Evolutionary conservation across 108 stramenopile genomes (phyloP), one percentile per base, ranked within the genome.

Genomic region (Fistulifera pelliculosa): DNA sequence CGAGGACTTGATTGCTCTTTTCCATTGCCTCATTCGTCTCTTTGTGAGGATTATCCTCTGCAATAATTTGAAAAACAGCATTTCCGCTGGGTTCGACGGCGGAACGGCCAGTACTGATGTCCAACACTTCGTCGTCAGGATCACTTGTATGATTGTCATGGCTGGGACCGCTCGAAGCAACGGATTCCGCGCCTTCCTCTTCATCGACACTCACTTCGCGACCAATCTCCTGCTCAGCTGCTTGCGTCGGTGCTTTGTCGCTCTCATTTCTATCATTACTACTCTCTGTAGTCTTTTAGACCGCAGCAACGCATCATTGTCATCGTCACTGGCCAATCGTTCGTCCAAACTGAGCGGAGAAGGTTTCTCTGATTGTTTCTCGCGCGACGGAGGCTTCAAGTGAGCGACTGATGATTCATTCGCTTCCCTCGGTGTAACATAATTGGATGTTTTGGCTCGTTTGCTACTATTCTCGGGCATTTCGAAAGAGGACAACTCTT

Each of bases 21-120:
- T 53, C 62, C 40, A 54, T 62, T 5, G 66, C 61, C 38, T 62
- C 61, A 41, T 62, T 40, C 19, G 61, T 38, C 49, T 49, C 55
- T 27, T 55, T 47, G 60, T 61, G 60, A 1, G 66, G 66, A 42
- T 61, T 61, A 7, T 16, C 49, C 19, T 16, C 12, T 22, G 1
- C 22, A 44, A n/a, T n/a, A n/a, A n/a, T n/a, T n/a, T n/a, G n/a
- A n/a, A n/a, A n/a, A n/a, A n/a, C n/a, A n/a, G n/a, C n/a, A n/a
- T n/a, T n/a, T n/a, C n/a, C n/a, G n/a, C n/a, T n/a, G 48, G 18
- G 16, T 14, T 58, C 56, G 16, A 50, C 47, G 14, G 13, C 16
- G 44, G 23, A 2, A 15, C 16, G 49, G 45, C 47, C 45, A 12
- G 17, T 44, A 4, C 15, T 44, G 10, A 54, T 10, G 18, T 54